Evolutionary conservation across 2,329 filamentous ascomycete species (phyloP).

Genomic region (Aspergillus floridensis): DNA sequence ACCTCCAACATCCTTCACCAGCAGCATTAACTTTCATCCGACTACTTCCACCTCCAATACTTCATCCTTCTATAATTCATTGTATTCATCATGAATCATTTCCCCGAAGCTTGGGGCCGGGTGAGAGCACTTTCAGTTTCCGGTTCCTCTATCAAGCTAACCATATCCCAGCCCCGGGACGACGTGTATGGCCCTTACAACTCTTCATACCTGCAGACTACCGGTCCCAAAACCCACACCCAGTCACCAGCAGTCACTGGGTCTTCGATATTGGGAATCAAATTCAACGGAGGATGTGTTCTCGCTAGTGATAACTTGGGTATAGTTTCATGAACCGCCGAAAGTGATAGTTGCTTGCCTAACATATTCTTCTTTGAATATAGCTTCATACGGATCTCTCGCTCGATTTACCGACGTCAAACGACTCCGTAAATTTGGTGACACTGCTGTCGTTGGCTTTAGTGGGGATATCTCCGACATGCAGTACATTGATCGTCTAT

Average conservation of each 20-base stretch:
- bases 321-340: conserved; percentile 44
- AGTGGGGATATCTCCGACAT: conserved; percentile 98
- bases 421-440: conserved; percentile 85
- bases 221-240: conserved; percentile 76
- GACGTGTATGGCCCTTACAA: conserved; percentile 96
- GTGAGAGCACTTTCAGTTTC: conserved; percentile 38
- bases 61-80: conserved; percentile 4
- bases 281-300: conserved; percentile 94
- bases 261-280: conserved; percentile 90
- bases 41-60: background rate
- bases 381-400: conserved; percentile 94
- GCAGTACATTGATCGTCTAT: conserved; percentile 93
- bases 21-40: conserved; percentile 6
- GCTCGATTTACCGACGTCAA: conserved; percentile 97
- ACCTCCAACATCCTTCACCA: conserved; percentile 9
- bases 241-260: conserved; percentile 93
- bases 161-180: conserved; percentile 69
- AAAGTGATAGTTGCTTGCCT: conserved; percentile 4
- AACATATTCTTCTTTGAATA: conserved; percentile 6
- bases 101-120: conserved; percentile 64
- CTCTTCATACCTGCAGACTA: conserved; percentile 71
- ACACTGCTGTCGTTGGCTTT: conserved; percentile 82
- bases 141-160: conserved; percentile 31
- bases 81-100: conserved; percentile 58
- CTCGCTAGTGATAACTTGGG: conserved; percentile 96